Base-by-base conservation (phyloP, 768 basidiomycete genomes). In the Pholiota microspora region DNA sequence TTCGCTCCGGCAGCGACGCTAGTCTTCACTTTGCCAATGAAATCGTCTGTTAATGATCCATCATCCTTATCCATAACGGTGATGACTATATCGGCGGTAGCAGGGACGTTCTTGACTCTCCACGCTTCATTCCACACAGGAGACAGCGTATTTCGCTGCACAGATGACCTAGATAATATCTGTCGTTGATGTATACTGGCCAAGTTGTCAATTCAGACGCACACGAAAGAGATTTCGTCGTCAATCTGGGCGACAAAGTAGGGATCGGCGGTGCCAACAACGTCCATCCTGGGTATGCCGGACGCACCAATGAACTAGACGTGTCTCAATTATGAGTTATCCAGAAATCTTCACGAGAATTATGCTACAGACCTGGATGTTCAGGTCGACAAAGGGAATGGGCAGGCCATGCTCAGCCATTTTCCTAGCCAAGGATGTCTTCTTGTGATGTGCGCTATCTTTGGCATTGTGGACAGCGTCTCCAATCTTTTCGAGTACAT, bases 111-210 rank as follows among this genome's bases (percentile, higher is more conserved):
- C 69, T 83, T 86, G 57, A 91, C 69, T 29, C 72, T 70, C 89
- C 89, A 91, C 7, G 74, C 57, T 63, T 89, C 89, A 61, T 92
- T 86, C 89, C 89, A 91, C 16, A 88, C 83, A 0, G 89, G 89
- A 0, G 71, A 60, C 16, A 83, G 67, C 6, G 82, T 84, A 44
- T 81, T 72, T 10, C 68, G 51, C 59, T 86, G 76, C 8, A 91
- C 84, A 0, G 83, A 80, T 0, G 89, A 91, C 36, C 89, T 91
- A 57, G 16, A 29, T 7, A 54, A n/a, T 47, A 34, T 1, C 25
- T 31, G 27, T 42, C n/a, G 45, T 21, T 36, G 13, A 28, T 21
- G 23, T 1, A 31, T 23, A 35, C 9, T 4, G 16, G 16, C 10
- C 31, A 7, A 5, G 15, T 25, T 34, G 34, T 35, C 24, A 13